A percentile compares a stretch with the other conserved stretches of the same genome.
phyloP scores from a whole-genome alignment of 2,329 filamentous ascomycete genomes.

The Ascochyta koolunga region DNA sequence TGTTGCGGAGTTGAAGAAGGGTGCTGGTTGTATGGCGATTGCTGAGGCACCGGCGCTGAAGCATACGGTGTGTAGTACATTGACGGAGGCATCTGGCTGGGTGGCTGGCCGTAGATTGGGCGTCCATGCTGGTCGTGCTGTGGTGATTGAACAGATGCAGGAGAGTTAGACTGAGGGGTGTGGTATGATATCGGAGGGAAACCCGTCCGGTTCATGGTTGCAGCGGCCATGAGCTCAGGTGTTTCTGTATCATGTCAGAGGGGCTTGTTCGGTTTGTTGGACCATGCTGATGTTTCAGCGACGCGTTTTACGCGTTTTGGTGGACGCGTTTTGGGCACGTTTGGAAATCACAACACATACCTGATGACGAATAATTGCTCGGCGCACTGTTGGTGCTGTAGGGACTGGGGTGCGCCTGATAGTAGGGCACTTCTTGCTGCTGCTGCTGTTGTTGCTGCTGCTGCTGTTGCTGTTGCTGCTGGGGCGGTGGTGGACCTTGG shows the following conservation, averaged over 20 bases:
- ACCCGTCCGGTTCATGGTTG: constrained; percentile 66
- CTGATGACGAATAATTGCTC: constrained; percentile 82
- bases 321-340: constrained; percentile 1
- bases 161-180: constrained; percentile 93
- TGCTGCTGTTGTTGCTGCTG: constrained; percentile 52
- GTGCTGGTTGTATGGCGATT: constrained; percentile 63
- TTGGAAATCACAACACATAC: constrained; percentile 32
- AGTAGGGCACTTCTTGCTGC: constrained; percentile 71
- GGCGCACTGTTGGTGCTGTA: constrained; percentile 84
- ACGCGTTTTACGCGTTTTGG: constrained; percentile 18
- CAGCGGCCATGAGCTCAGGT: constrained; percentile 71
- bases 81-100: constrained; percentile 78
- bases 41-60: constrained; percentile 57
- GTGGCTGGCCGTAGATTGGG: constrained; percentile 80
- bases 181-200: constrained; percentile 90
- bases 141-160: constrained; percentile 88
- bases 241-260: constrained; percentile 71
- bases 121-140: constrained; percentile 88
- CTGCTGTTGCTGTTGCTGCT: constrained; percentile 65
- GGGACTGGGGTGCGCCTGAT: constrained; percentile 79
- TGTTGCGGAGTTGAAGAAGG: constrained; percentile 62
- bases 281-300: not conserved
- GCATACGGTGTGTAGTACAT: constrained; percentile 74
- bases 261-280: constrained; percentile 8
- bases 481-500: constrained; percentile 66